Conservation (phyloP, 1,284 basidiomycete genomes). For the Trametes sp. region DNA sequence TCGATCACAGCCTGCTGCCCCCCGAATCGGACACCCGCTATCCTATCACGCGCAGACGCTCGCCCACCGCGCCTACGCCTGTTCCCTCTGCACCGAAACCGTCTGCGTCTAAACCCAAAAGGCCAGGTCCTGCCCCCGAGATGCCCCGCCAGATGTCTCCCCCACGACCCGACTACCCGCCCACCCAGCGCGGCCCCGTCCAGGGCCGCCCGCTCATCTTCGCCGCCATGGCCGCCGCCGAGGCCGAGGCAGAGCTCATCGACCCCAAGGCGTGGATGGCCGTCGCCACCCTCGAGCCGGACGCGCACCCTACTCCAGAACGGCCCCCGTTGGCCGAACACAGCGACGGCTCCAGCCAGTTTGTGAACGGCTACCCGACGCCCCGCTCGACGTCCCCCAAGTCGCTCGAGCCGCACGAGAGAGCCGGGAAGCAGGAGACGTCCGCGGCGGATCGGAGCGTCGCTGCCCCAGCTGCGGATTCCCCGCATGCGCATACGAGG, state of each 20-base stretch:
- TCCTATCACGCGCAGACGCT: slow-evolving; percentile 28
- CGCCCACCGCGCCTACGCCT: slow-evolving; percentile 20
- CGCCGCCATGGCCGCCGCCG: slow-evolving; percentile 38
- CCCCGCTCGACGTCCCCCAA: slow-evolving; percentile 30
- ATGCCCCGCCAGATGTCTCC: slow-evolving; percentile 13
- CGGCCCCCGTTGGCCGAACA: slow-evolving; percentile 15
- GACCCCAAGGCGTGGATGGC: slow-evolving; percentile 32
- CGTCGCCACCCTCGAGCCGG: slow-evolving; percentile 23
- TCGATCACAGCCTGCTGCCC: slow-evolving; percentile 28
- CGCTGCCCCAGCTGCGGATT: slow-evolving; percentile 7
- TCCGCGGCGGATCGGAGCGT: slow-evolving; percentile 1
- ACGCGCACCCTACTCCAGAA: not conserved
- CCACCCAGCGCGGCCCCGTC: slow-evolving; percentile 29
- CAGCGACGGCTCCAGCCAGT: slow-evolving; percentile 29
- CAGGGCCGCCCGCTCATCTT: slow-evolving; percentile 43
- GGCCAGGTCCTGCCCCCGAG: not conserved
- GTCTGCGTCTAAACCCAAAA: slow-evolving; percentile 9
- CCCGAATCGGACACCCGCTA: slow-evolving; percentile 31
- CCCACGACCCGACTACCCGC: slow-evolving; percentile 6
- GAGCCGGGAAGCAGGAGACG: slow-evolving; percentile 1
- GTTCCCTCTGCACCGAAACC: slow-evolving; percentile 9
- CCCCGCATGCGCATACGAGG: not conserved
- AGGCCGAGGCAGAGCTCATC: slow-evolving; percentile 32
- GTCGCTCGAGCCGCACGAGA: slow-evolving; percentile 12
- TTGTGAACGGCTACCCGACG: slow-evolving; percentile 31